These are phyloP conservation scores for Puccinia triticina DNA, from an alignment of 1,284 basidiomycete species.

Conservation along the genomic window DNA sequence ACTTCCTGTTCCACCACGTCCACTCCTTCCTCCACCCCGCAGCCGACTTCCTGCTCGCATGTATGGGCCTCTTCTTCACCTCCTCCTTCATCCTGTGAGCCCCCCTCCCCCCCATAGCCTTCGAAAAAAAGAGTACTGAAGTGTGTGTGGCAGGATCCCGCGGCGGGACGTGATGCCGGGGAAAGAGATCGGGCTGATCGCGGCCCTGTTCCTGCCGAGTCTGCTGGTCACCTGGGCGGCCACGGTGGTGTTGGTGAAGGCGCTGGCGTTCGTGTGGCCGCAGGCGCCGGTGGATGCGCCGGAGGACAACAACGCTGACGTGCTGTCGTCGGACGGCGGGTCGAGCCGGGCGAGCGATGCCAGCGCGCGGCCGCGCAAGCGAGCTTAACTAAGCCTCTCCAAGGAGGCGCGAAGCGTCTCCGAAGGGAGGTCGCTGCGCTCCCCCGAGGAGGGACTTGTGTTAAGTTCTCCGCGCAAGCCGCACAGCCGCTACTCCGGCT, in stretches of 20 bases:
- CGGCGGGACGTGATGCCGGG: conserved; percentile 36
- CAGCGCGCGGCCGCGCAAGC: not conserved
- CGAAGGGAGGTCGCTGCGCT: too few relatives aligned
- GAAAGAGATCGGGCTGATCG: conserved; percentile 46
- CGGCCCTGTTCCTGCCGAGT: conserved; percentile 34
- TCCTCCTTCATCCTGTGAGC: conserved; percentile 51
- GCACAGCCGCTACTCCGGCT: not conserved
- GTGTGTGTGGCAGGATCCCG: conserved; percentile 23
- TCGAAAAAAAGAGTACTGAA: not conserved
- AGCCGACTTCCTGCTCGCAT: conserved; percentile 33
- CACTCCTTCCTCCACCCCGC: conserved; percentile 38
- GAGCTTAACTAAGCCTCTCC: too few relatives aligned
- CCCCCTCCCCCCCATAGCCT: too few relatives aligned
- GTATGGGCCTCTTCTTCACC: conserved; percentile 50
- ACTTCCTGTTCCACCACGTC: conserved; percentile 33
- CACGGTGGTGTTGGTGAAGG: conserved; percentile 40
- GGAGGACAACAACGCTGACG: conserved; percentile 32
- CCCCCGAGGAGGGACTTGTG: too few relatives aligned
- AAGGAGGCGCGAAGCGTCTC: too few relatives aligned
- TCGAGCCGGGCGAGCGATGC: not conserved
- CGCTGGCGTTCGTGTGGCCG: conserved; percentile 13
- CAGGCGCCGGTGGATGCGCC: not conserved
- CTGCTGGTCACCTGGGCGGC: conserved; percentile 44
- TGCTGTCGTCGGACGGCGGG: not conserved
- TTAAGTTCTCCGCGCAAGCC: too few relatives aligned